Evolutionary conservation across 306 rosid species (phyloP), one percentile per base, ranked within the genome.

Genomic region (Bauhinia variegata): DNA sequence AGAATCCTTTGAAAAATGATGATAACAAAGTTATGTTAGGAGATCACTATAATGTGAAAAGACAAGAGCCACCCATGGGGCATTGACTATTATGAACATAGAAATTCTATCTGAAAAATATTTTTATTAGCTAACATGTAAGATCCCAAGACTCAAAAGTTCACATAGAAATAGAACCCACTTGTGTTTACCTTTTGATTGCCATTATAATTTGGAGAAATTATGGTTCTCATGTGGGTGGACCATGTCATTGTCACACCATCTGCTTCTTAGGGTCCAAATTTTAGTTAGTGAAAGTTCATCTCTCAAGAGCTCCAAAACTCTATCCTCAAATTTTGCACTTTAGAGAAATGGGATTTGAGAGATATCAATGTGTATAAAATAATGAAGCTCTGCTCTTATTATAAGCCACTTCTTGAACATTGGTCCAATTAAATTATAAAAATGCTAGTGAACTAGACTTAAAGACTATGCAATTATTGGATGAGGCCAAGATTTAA

Each of bases 351-450:
- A 57, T 75, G 63, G 73, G 52, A 59, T 54, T 65, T 16, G 43
- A 62, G 69, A 72, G 59, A 64, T 60, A 54, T 52, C 56, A 34
- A 16, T 34, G 13, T 39, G 15, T 39, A 55, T 53, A 57, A 55
- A 46, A 71, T 59, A 69, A 32, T 64, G 43, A 37, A 70, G 34
- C 48, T 18, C 13, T 8, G 44, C 38, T 58, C 43, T 55, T 63
- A 72, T 33, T 71, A 14, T n/a, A n/a, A n/a, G n/a, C n/a, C n/a
- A n/a, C 50, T 70, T 63, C 72, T 68, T 86, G 81, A 86, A 76
- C 70, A 59, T 73, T 83, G 76, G 52, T 74, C 47, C 76, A 60
- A 61, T 58, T 78, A 78, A 63, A 72, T 13, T 54, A 70, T 60
- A 61, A 53, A 38, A 36, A 60, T 67, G 63, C 28, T 68, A 49